Percentiles rank a stretch among this genome's conserved stretches.
These are phyloP conservation scores for Botrytis sinoallii DNA, from an alignment of 2,329 filamentous ascomycete species.

Conservation along the genomic window DNA sequence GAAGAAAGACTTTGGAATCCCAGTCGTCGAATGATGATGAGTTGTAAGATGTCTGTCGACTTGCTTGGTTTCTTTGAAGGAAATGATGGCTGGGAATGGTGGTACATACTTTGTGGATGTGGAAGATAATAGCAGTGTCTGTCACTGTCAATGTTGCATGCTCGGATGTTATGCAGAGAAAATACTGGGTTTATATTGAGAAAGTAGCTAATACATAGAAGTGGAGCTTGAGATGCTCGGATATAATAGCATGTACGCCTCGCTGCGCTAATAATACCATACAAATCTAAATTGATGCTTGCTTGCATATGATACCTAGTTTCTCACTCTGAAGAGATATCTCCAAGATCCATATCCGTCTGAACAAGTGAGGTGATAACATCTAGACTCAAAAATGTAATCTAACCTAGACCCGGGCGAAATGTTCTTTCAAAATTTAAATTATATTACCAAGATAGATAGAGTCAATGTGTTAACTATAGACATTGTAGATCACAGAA, in stretches of 20 bases:
- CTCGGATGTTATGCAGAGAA: background rate
- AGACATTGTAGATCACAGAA: background rate
- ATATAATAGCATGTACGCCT: background rate
- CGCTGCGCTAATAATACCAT: no score
- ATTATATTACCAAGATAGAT: background rate
- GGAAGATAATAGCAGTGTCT: background rate
- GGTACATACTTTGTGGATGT: background rate
- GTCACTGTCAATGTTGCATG: background rate
- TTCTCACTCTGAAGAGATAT: background rate
- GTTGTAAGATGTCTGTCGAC: background rate
- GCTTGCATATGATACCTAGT: background rate
- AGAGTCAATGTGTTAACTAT: background rate
- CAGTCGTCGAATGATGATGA: slow-evolving; percentile 4
- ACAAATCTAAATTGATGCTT: background rate
- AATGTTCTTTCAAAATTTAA: background rate
- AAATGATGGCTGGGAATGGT: background rate
- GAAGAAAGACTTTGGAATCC: background rate
- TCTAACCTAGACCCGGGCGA: background rate
- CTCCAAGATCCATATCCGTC: background rate
- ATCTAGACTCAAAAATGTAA: background rate
- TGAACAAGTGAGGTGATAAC: background rate
- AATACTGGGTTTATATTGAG: background rate
- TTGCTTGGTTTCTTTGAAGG: background rate
- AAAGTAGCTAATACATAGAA: background rate
- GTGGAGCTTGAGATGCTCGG: background rate